Conservation (phyloP, 2,329 filamentous ascomycete genomes). For the Lasiodiplodia theobromae region DNA sequence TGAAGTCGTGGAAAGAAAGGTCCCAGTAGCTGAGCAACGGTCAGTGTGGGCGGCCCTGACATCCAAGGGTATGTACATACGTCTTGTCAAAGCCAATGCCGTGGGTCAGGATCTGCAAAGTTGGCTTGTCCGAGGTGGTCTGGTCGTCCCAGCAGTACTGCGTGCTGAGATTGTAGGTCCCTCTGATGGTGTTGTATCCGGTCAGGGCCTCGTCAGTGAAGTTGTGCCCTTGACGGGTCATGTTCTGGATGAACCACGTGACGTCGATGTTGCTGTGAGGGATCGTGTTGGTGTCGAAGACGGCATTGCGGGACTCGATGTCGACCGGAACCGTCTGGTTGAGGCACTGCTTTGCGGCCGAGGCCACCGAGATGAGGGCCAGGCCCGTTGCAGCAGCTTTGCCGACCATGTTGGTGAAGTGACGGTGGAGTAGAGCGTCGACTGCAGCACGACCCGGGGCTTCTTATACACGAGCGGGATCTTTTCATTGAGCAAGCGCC, state of each 20-base stretch:
- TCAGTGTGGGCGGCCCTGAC: slow-evolving; percentile 1
- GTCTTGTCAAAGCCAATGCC: slow-evolving; percentile 63
- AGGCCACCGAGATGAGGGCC: slow-evolving; percentile 20
- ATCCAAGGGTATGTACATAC: slow-evolving; percentile 38
- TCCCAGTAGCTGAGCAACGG: slow-evolving; percentile 66
- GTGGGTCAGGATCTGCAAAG: slow-evolving; percentile 59
- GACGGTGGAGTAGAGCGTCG: neutral
- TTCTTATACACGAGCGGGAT: slow-evolving; percentile 2
- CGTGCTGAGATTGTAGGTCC: slow-evolving; percentile 64
- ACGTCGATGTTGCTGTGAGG: slow-evolving; percentile 59
- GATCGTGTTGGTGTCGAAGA: neutral
- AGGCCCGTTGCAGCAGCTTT: slow-evolving; percentile 1
- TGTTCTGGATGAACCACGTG: slow-evolving; percentile 61
- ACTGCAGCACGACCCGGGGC: neutral
- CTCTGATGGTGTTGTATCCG: slow-evolving; percentile 60
- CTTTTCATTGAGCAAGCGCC: neutral
- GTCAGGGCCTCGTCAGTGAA: slow-evolving; percentile 54
- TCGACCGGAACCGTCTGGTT: slow-evolving; percentile 28
- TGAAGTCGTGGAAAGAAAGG: slow-evolving; percentile 61
- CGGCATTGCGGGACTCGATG: slow-evolving; percentile 21
- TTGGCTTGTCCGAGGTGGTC: slow-evolving; percentile 43
- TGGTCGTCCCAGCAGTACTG: slow-evolving; percentile 67
- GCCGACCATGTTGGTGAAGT: slow-evolving; percentile 1
- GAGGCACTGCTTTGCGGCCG: slow-evolving; percentile 26
- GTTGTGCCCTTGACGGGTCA: slow-evolving; percentile 60